Evolutionary conservation across 108 stramenopile species (phyloP), one percentile per base, ranked within the genome.

Genomic region (Pseudonitzschia pungens): DNA sequence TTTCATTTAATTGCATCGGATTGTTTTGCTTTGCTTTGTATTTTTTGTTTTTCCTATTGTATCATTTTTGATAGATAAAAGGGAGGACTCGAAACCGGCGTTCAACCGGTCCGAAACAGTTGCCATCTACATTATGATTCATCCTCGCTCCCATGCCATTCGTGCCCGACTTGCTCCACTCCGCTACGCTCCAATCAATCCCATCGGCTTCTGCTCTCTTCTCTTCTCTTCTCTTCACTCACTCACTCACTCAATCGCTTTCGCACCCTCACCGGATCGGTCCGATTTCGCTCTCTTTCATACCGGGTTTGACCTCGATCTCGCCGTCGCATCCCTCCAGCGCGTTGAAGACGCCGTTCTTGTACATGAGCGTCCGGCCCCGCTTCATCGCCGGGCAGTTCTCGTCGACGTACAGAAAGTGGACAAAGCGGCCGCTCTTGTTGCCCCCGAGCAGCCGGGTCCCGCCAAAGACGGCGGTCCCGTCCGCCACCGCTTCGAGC

Each of bases 271-370:
- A 77, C 41, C 70, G 48, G 8, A 79, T 69, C 12, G 51, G 62
- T 2, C 78, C 78, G 68, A 85, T 72, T 18, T 68, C 54, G 7
- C 69, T 84, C 67, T 93, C 92, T 36, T 81, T 83, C 40, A 89
- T 33, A 31, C 82, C 87, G 14, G 87, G 88, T 50, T 68, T 65
- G 73, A 94, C 87, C 70, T 87, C 86, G 57, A 94, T 88, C 75
- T 94, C 92, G 28, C 78, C 73, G 74, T 89, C 92, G 74, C 92
- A 83, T 3, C 92, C 92, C 71, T 87, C 85, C 45, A 94, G 62
- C 33, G 88, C 89, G 76, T 94, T 94, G 56, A 94, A 86, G 0
- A 94, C 90, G 79, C 91, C 92, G 82, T 94, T 94, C 80, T 94
- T 94, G 76, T 94, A 88, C 89, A 94, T 89, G 51, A 89, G 83